These are phyloP conservation scores for Spizellomyces punctatus DNA, from an alignment of 192 early-diverging fungal genomes.

Conservation along the genomic window DNA sequence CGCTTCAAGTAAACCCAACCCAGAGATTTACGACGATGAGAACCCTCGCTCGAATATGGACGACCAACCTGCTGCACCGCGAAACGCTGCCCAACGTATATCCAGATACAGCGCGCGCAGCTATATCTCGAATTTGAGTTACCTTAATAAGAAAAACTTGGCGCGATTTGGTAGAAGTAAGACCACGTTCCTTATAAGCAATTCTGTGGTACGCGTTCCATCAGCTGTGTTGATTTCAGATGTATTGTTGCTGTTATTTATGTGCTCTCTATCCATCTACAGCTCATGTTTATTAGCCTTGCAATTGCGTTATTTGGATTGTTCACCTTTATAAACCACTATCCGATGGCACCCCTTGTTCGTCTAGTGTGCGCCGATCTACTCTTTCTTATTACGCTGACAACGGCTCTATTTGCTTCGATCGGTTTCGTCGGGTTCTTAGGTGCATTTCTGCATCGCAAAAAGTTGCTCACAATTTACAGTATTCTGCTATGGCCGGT, in stretches of 20 bases:
- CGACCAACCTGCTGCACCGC: neutral
- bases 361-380: slow-evolving; percentile 19
- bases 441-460: slow-evolving; percentile 38
- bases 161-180: slow-evolving; percentile 34
- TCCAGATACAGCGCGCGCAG: slow-evolving; percentile 12
- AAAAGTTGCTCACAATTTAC: slow-evolving; percentile 19
- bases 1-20: no score
- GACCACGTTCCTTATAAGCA: slow-evolving; percentile 29
- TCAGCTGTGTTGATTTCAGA: neutral
- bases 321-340: slow-evolving; percentile 19
- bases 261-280: neutral
- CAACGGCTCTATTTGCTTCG: neutral
- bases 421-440: slow-evolving; percentile 34
- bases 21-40: no score
- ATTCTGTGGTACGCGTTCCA: slow-evolving; percentile 24
- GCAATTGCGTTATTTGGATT: slow-evolving; percentile 6
- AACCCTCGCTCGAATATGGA: no score
- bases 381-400: slow-evolving; percentile 23
- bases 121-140: slow-evolving; percentile 22
- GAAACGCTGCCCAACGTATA: neutral
- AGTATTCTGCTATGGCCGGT: slow-evolving; percentile 33
- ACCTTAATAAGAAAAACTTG: slow-evolving; percentile 17
- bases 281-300: slow-evolving; percentile 35
- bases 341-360: slow-evolving; percentile 8
- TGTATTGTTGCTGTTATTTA: no score